These are phyloP conservation scores for Gossypium longicalyx DNA, from an alignment of 345 rosid genomes.

Conservation along the genomic window DNA sequence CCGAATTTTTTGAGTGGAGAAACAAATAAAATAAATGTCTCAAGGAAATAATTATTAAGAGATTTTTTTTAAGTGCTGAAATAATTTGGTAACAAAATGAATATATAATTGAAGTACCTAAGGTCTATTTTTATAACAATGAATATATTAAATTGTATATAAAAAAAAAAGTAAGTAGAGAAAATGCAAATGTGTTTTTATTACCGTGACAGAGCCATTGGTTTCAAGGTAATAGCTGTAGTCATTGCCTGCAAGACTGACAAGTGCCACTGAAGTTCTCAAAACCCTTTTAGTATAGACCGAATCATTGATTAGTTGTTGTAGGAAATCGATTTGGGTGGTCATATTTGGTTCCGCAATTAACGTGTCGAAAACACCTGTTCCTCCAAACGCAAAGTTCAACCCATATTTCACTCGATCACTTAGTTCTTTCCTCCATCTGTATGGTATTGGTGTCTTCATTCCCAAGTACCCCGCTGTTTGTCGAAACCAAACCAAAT, in stretches of 20 bases:
- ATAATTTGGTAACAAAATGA: too few relatives aligned
- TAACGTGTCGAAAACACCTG: constrained; percentile 63
- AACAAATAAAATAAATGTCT: too few relatives aligned
- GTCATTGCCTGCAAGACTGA: constrained; percentile 71
- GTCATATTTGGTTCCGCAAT: constrained; percentile 58
- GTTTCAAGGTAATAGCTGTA: constrained; percentile 36
- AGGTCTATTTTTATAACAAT: too few relatives aligned
- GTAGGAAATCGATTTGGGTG: constrained; percentile 54
- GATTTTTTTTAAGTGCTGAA: too few relatives aligned
- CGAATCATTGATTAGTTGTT: constrained; percentile 29
- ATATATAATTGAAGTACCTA: too few relatives aligned
- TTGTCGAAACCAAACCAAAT: not conserved
- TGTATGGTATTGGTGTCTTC: constrained; percentile 64
- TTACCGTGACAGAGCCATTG: constrained; percentile 41
- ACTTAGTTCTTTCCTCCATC: constrained; percentile 29
- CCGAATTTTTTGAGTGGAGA: too few relatives aligned
- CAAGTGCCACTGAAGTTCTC: constrained; percentile 43
- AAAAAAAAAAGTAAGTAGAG: not conserved
- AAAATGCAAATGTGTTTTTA: not conserved
- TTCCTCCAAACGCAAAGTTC: constrained; percentile 82
- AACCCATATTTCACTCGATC: constrained; percentile 41
- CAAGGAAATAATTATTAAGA: too few relatives aligned
- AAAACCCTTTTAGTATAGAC: constrained; percentile 35
- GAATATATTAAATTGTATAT: not conserved
- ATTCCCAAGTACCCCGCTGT: constrained; percentile 58